Conservation (phyloP, 805 yeast genomes). For the Saccharomyces cerevisiae region DNA sequence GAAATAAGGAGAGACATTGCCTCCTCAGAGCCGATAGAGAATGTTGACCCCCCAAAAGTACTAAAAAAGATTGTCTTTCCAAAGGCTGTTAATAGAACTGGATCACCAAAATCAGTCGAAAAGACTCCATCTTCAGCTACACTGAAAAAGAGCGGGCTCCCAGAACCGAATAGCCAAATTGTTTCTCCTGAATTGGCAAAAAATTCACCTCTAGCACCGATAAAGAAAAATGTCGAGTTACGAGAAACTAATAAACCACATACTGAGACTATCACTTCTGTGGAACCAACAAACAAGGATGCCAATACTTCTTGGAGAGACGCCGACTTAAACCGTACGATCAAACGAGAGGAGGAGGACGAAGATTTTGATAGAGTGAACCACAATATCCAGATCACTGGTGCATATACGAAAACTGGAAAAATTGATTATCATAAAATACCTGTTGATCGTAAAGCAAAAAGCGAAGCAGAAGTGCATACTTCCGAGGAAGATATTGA, state of each 20-base stretch:
- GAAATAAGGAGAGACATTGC: not conserved
- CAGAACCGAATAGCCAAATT: not conserved
- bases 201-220: not conserved
- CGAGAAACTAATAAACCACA: not conserved
- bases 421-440: not conserved
- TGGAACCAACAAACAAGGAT: not conserved
- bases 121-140: not conserved
- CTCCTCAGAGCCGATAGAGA: not conserved
- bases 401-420: not conserved
- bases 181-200: not conserved
- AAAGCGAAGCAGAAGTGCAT: too few relatives aligned
- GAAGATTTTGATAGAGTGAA: not conserved
- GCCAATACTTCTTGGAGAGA: not conserved
- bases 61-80: not conserved
- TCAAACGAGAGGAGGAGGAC: not conserved
- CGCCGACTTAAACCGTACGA: not conserved
- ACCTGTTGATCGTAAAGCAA: not conserved
- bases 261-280: not conserved
- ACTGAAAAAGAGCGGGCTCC: not conserved
- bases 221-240: not conserved
- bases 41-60: not conserved
- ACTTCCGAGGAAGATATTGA: not conserved
- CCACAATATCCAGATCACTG: too few relatives aligned
- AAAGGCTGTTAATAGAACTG: not conserved
- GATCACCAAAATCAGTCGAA: not conserved